Percentiles rank a stretch among this genome's conserved stretches.
Conservation (phyloP, 148 eudicot species). For the Rhododendron mucronatum region DNA sequence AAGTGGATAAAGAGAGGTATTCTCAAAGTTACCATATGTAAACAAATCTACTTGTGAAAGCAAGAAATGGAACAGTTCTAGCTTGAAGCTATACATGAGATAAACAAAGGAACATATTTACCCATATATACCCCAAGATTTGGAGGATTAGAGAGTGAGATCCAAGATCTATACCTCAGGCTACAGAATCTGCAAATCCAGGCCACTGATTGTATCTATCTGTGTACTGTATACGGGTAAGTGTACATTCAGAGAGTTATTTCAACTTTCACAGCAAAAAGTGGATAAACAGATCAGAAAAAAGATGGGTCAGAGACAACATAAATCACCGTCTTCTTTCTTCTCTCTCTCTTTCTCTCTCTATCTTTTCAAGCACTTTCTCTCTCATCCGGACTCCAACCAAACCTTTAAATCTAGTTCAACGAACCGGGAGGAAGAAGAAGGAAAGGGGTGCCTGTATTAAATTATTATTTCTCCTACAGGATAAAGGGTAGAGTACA, state of each 20-base stretch:
- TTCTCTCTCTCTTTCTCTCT: not conserved
- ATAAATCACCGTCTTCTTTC: not conserved
- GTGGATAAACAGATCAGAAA: conserved; percentile 17
- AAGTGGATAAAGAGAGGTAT: not conserved
- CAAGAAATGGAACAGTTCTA: not conserved
- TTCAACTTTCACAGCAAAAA: conserved; percentile 7
- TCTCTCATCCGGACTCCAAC: conserved; percentile 15
- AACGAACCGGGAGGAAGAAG: conserved; percentile 5
- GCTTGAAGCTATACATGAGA: not conserved
- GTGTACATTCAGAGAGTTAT: conserved; percentile 5
- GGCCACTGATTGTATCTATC: not conserved
- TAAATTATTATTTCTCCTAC: not conserved
- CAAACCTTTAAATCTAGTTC: not conserved
- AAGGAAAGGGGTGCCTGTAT: not conserved
- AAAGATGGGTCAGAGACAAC: not conserved
- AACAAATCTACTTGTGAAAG: not conserved
- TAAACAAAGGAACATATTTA: not conserved
- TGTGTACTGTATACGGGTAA: not conserved
- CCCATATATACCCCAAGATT: not conserved
- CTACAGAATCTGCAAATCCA: not conserved
- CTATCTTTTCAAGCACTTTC: not conserved
- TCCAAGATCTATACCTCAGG: conserved; percentile 1
- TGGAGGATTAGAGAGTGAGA: not conserved
- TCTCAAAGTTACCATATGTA: not conserved
- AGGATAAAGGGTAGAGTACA: not conserved